Conservation (phyloP, 2,329 filamentous ascomycete genomes). For the Chaetothyriales sp. region DNA sequence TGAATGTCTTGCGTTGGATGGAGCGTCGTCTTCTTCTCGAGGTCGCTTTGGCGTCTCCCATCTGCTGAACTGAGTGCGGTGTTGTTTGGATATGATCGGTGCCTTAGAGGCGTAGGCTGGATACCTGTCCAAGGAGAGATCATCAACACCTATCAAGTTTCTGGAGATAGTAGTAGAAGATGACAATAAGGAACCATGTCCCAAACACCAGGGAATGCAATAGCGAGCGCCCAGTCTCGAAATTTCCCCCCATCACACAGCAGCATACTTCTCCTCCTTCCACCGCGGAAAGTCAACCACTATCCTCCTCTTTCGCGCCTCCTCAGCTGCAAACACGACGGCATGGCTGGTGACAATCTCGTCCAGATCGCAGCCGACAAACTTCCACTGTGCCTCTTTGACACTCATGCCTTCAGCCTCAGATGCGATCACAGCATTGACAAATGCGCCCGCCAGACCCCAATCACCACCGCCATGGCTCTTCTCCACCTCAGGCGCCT, state of each 20-base stretch:
- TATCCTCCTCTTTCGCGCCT: slow-evolving; percentile 54
- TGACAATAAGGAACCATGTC: too few species aligned
- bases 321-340: slow-evolving; percentile 85
- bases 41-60: too few species aligned
- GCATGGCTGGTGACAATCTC: slow-evolving; percentile 83
- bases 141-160: background rate
- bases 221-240: too few species aligned
- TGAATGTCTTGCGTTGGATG: too few species aligned
- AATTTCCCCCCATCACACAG: background rate
- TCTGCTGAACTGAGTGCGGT: too few species aligned
- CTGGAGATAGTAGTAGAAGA: too few species aligned
- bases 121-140: too few species aligned
- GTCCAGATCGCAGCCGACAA: slow-evolving; percentile 69
- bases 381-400: slow-evolving; percentile 54
- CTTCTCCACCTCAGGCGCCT: slow-evolving; percentile 40
- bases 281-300: slow-evolving; percentile 62
- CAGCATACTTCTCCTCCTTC: slow-evolving; percentile 19
- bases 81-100: too few species aligned
- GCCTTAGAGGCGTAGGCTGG: too few species aligned
- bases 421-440: slow-evolving; percentile 65
- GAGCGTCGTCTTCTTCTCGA: too few species aligned
- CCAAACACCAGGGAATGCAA: too few species aligned
- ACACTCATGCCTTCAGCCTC: slow-evolving; percentile 54
- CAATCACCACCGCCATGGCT: slow-evolving; percentile 63
- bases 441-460: slow-evolving; percentile 67